Conservation (phyloP, 208 protist species). For the Leishmania tropica region DNA sequence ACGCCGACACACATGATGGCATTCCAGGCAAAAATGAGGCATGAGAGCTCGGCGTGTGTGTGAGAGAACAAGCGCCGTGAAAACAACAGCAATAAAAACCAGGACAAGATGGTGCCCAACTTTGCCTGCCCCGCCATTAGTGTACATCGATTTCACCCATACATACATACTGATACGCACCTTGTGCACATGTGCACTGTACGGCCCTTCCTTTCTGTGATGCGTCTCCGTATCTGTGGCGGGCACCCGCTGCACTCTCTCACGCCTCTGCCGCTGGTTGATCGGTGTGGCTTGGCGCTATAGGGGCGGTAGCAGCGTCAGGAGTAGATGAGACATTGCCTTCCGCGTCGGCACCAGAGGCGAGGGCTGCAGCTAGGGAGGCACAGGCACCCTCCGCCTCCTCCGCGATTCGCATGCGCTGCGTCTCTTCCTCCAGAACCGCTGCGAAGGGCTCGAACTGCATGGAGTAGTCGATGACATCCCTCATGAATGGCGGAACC, state of each 20-base stretch:
- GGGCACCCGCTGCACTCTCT: neutral
- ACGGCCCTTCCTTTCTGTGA: neutral
- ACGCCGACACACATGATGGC: neutral
- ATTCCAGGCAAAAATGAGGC: neutral
- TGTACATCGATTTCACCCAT: conserved; percentile 6
- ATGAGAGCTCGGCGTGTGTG: neutral
- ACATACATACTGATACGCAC: neutral
- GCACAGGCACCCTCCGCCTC: conserved; percentile 8
- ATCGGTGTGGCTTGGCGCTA: neutral
- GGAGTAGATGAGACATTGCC: neutral
- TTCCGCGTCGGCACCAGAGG: neutral
- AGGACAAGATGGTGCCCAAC: neutral
- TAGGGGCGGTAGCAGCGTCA: neutral
- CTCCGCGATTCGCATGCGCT: conserved; percentile 69
- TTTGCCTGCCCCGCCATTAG: neutral
- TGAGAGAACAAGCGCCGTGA: neutral
- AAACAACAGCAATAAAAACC: neutral
- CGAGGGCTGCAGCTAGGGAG: neutral
- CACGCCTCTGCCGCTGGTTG: neutral
- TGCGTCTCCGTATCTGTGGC: neutral
- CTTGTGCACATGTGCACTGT: neutral
- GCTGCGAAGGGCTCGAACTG: conserved; percentile 47
- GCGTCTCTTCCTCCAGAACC: conserved; percentile 55
- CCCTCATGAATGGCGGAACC: conserved; percentile 34
- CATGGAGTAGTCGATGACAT: conserved; percentile 58